A percentile compares a stretch with the other conserved stretches of the same genome.
phyloP scores from a whole-genome alignment of 1,284 basidiomycete species.

The Heterobasidion annosum region DNA sequence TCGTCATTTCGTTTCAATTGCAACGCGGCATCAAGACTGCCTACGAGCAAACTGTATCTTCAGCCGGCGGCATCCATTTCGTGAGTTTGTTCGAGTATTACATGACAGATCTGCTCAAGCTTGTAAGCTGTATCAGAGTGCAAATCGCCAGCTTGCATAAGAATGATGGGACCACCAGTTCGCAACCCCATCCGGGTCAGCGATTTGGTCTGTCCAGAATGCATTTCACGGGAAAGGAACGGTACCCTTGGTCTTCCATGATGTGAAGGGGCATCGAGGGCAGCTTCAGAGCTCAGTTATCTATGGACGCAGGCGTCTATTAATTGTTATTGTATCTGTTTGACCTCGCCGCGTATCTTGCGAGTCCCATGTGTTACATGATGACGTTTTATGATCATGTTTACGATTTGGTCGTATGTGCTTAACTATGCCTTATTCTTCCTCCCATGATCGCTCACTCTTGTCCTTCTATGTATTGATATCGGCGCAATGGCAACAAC shows the following conservation, averaged over 20 bases:
- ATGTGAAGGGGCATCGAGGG: too few species aligned
- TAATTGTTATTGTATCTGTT: background rate
- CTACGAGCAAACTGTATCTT: constrained; percentile 56
- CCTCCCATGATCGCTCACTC: too few species aligned
- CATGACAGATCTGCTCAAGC: background rate
- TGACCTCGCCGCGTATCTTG: too few species aligned
- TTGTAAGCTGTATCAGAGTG: constrained; percentile 38
- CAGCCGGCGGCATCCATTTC: constrained; percentile 51
- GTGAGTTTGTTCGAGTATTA: constrained; percentile 26
- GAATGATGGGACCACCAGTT: constrained; percentile 59
- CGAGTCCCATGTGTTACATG: too few species aligned
- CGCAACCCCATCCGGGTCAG: constrained; percentile 3
- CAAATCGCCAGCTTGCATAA: constrained; percentile 45
- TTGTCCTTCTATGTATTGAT: too few species aligned
- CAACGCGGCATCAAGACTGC: constrained; percentile 63
- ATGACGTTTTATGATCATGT: too few species aligned
- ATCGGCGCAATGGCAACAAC: too few species aligned
- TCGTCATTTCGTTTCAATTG: constrained; percentile 70
- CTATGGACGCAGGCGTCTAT: too few species aligned
- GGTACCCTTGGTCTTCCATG: background rate
- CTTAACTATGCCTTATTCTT: too few species aligned
- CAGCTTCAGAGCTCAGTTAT: too few species aligned
- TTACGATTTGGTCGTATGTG: too few species aligned
- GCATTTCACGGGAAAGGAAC: background rate
- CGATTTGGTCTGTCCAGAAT: constrained; percentile 1